A percentile compares a stretch with the other conserved stretches of the same genome.
Evolutionary conservation across 192 early-diverging fungal genomes (phyloP).

Genomic region (Backusella macrospora): DNA sequence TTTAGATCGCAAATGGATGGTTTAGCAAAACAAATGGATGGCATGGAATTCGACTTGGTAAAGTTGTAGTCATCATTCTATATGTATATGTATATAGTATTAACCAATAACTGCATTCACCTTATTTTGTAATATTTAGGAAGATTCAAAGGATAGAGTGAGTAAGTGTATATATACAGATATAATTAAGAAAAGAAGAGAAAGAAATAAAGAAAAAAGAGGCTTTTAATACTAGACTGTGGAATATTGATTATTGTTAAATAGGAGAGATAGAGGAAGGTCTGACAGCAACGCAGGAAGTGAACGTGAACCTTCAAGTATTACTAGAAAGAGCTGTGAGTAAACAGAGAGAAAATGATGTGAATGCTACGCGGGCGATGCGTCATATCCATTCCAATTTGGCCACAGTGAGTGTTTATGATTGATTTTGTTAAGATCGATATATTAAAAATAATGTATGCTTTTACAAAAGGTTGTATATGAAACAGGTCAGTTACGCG

Average conservation of each 20-base stretch:
- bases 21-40: conserved; percentile 34
- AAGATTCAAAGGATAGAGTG: conserved; percentile 30
- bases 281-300: conserved; percentile 35
- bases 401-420: conserved; percentile 30
- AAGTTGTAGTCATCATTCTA: not conserved
- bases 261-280: conserved; percentile 33
- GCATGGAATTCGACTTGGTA: conserved; percentile 34
- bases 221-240: not conserved
- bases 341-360: conserved; percentile 32
- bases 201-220: too few species aligned
- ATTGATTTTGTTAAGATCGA: too few species aligned
- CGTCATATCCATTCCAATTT: conserved; percentile 31
- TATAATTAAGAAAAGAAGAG: too few species aligned
- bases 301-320: conserved; percentile 39
- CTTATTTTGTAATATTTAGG: not conserved
- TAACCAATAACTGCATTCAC: not conserved
- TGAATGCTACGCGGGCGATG: conserved; percentile 29
- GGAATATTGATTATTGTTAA: not conserved
- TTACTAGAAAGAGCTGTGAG: conserved; percentile 31
- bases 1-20: conserved; percentile 34
- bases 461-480: conserved; percentile 23
- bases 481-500: conserved; percentile 26
- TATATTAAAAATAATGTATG: too few species aligned
- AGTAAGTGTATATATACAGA: conserved; percentile 10
- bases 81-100: not conserved